Base-by-base conservation (phyloP, 108 stramenopile species). In the Cyclotella sp. region DNA sequence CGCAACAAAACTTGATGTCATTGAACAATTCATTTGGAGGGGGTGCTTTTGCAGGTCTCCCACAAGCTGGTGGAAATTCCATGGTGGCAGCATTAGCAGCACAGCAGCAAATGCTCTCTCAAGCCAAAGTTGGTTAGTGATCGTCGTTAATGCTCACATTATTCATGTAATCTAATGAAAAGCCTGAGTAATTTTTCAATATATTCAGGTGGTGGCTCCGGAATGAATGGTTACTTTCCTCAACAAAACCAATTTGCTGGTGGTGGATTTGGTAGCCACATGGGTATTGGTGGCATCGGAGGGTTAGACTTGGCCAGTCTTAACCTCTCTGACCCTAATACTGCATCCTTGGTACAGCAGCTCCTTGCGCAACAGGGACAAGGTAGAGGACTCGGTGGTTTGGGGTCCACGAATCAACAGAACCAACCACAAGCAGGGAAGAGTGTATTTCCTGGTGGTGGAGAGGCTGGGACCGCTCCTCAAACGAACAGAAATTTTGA, bases 91-190 rank as follows among this genome's bases (percentile, higher is more conserved):
- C 66, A 1, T 59, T 76, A 46, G 30, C 49, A 57, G 78, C 63
- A 2, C 78, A 78, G 53, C 78, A 79, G 63, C 80, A 81, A 43
- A 68, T 75, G 63, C 62, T 81, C 44, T 68, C 57, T 10, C 73
- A 69, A 42, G 44, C 66, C 34, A 61, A 26, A 12, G 24, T 55
- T 53, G 73, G 64, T 66, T 46, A 75, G 40, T 41, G 4, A 14
- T 42, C 11, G 19, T 70, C 54, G 19, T 55, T 26, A 40, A 55
- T 63, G 16, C 9, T 43, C 43, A 7, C 14, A 22, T 43, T 0
- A n/a, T 22, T 41, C 24, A 55, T 12, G 26, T 26, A 27, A 28
- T 58, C 22, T 58, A 7, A 26, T 26, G 24, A 6, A 58, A 28
- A 13, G 3, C 13, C 58, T 29, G 22, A 59, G 6, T 44, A 13